Evolutionary conservation across 805 yeast genomes (phyloP).

Genomic region (Kuraishia floccosa): DNA sequence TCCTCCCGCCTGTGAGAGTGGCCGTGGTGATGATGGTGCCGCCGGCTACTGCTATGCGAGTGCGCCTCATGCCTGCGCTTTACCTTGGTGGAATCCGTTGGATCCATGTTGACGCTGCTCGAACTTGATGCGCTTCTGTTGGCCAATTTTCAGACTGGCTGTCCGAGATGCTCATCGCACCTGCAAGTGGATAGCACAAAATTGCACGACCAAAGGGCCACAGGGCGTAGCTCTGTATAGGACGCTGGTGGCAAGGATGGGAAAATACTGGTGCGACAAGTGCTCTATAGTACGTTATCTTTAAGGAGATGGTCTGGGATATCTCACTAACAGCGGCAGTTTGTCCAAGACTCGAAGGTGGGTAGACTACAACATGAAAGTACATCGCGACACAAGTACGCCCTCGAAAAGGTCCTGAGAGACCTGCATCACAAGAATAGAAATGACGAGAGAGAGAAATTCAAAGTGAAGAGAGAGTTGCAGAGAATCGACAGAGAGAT

Average conservation of each 20-base stretch:
- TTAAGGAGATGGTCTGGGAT: neutral
- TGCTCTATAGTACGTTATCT: constrained; percentile 20
- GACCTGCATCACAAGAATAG: constrained; percentile 2
- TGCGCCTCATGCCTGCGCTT: neutral
- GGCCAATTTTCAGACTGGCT: neutral
- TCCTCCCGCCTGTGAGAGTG: too few species aligned
- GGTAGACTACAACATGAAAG: constrained; percentile 2
- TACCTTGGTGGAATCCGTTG: neutral
- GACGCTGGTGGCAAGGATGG: constrained; percentile 14
- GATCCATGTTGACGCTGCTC: too few species aligned
- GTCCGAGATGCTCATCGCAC: neutral
- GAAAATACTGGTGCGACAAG: constrained; percentile 22
- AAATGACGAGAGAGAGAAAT: constrained; percentile 1
- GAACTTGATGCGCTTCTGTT: neutral
- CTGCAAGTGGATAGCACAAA: neutral
- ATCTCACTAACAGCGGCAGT: neutral
- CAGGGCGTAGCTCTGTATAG: too few species aligned
- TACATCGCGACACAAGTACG: constrained; percentile 1
- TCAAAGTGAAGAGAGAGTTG: neutral
- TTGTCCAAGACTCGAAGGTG: constrained; percentile 3
- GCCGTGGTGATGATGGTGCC: too few species aligned
- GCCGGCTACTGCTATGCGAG: too few species aligned
- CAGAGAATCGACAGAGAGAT: neutral
- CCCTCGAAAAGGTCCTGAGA: constrained; percentile 1
- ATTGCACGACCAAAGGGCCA: too few species aligned